Percentiles rank a stretch among this genome's conserved stretches.
Conservation (phyloP, 805 yeast species). For the Starmerella sirachaensis region DNA sequence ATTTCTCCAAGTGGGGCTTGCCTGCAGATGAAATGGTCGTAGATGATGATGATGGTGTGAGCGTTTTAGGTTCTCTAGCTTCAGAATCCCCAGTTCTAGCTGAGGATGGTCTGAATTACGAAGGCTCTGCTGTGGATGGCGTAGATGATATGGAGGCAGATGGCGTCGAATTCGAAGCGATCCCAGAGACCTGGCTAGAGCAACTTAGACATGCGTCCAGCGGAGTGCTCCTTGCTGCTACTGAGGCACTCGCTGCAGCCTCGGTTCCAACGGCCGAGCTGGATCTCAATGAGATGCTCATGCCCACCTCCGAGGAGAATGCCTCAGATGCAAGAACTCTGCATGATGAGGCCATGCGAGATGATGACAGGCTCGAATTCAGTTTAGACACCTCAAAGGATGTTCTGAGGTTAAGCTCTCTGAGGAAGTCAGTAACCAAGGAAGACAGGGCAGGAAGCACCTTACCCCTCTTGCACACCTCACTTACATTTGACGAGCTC, state of each 20-base stretch:
- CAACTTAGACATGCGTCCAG: constrained; percentile 11
- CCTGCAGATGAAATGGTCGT: constrained; percentile 23
- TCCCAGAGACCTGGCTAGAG: constrained; percentile 14
- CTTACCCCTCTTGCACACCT: too few relatives aligned
- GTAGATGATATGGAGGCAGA: constrained; percentile 36
- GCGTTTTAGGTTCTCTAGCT: not conserved
- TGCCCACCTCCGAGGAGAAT: not conserved
- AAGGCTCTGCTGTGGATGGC: constrained; percentile 34
- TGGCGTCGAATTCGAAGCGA: too few relatives aligned
- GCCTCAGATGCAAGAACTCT: not conserved
- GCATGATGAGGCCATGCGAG: too few relatives aligned
- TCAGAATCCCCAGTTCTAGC: not conserved
- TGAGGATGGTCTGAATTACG: not conserved
- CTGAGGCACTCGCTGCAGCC: constrained; percentile 9
- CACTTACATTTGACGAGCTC: too few relatives aligned
- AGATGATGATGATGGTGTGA: constrained; percentile 19
- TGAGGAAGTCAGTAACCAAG: too few relatives aligned
- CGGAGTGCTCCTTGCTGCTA: constrained; percentile 8
- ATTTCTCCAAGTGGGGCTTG: constrained; percentile 91
- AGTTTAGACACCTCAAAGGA: too few relatives aligned
- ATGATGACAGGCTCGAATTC: too few relatives aligned
- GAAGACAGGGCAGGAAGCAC: too few relatives aligned
- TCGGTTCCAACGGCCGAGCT: constrained; percentile 10
- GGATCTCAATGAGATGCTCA: constrained; percentile 6
- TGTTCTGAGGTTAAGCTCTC: not conserved